Conservation (phyloP, 179 eudicot species). For the Camellia oleifera region DNA sequence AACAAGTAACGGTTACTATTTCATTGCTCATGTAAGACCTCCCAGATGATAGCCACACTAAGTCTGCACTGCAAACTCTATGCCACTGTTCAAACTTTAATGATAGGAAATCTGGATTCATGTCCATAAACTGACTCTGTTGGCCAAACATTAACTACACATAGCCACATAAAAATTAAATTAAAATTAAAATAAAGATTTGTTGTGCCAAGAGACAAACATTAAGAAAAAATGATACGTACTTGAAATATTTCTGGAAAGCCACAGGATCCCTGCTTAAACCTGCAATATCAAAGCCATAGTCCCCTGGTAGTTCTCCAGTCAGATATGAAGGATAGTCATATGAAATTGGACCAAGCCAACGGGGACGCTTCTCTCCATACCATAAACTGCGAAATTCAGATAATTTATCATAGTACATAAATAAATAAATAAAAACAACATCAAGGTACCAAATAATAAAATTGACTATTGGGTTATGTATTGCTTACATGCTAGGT, state of each 20-base stretch:
- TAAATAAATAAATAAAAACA: not conserved
- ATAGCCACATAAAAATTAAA: not conserved
- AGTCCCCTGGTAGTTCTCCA: constrained; percentile 95
- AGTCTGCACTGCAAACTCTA: not conserved
- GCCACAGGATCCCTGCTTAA: constrained; percentile 72
- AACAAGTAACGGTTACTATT: not conserved
- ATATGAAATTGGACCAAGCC: constrained; percentile 92
- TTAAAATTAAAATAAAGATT: not conserved
- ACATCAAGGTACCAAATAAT: not conserved
- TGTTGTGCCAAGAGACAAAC: not conserved
- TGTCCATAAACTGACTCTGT: too few species aligned
- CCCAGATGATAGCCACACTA: constrained; percentile 3
- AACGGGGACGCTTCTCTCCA: constrained; percentile 90
- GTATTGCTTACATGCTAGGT: not conserved
- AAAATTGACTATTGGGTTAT: not conserved
- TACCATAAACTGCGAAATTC: constrained; percentile 67
- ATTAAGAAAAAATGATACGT: constrained; percentile 19
- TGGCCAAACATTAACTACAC: not conserved
- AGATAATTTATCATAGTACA: not conserved
- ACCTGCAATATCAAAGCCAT: constrained; percentile 95
- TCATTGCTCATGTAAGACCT: not conserved
- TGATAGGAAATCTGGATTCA: not conserved
- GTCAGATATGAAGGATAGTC: constrained; percentile 77
- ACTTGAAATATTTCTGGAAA: constrained; percentile 74
- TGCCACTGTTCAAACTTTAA: not conserved